Conservation (phyloP, 768 basidiomycete genomes). For the Rhodosporidiobolus odoratus region DNA sequence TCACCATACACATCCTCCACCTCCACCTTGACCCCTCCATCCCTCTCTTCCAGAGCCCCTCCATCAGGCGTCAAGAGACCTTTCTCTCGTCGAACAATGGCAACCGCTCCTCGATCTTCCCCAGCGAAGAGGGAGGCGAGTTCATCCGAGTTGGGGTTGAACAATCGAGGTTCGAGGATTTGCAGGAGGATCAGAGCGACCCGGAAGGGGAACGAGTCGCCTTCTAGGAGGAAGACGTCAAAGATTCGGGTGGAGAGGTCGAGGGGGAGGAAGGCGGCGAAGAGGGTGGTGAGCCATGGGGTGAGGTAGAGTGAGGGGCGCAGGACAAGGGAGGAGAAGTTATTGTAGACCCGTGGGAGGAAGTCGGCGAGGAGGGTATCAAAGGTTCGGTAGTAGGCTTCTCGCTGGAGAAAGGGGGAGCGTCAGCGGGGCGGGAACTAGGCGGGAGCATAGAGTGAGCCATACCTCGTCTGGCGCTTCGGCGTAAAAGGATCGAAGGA, state of each 20-base stretch:
- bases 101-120: conserved; percentile 50
- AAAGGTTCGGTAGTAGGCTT: conserved; percentile 89
- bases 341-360: conserved; percentile 72
- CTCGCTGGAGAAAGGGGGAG: conserved; percentile 55
- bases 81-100: conserved; percentile 42
- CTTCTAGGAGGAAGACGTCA: conserved; percentile 81
- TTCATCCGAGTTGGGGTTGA: conserved; percentile 80
- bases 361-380: conserved; percentile 85
- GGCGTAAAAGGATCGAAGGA: conserved; percentile 73
- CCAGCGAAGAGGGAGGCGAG: conserved; percentile 59
- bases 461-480: conserved; percentile 70
- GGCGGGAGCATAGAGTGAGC: conserved; percentile 26
- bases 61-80: conserved; percentile 9
- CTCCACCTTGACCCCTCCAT: conserved; percentile 60
- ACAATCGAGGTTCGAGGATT: conserved; percentile 74
- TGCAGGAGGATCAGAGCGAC: conserved; percentile 75
- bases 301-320: conserved; percentile 76
- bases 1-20: conserved; percentile 82
- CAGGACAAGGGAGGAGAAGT: conserved; percentile 87
- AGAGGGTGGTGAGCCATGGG: conserved; percentile 75
- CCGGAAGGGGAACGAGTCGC: conserved; percentile 83
- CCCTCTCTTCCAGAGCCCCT: background rate
- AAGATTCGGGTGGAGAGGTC: conserved; percentile 83
- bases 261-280: conserved; percentile 79
- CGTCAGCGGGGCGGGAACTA: conserved; percentile 20